Evolutionary conservation across 768 basidiomycete genomes (phyloP).

Genomic region (Tylopilus subfusipes): DNA sequence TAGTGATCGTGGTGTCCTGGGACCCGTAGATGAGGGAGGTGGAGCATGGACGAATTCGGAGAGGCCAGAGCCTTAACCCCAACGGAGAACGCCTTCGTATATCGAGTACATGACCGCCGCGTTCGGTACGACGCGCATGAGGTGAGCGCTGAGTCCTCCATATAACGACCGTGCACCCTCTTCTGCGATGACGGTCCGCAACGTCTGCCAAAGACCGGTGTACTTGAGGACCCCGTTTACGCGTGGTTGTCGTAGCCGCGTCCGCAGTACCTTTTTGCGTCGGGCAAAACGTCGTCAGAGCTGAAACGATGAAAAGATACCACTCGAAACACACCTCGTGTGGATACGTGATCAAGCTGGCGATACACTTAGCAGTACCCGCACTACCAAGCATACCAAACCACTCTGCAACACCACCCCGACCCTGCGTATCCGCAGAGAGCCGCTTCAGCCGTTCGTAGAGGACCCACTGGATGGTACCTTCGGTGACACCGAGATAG

Average conservation of each 20-base stretch:
- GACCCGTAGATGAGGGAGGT: too few species aligned
- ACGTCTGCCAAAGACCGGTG: constrained; percentile 78
- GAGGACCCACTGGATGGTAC: constrained; percentile 95
- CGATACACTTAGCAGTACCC: constrained; percentile 90
- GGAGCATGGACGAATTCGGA: neutral
- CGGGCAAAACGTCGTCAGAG: constrained; percentile 1
- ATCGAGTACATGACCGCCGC: constrained; percentile 96
- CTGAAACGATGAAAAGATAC: neutral
- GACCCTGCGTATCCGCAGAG: constrained; percentile 49
- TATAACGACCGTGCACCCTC: constrained; percentile 87
- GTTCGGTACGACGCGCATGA: constrained; percentile 96
- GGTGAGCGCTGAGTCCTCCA: constrained; percentile 88
- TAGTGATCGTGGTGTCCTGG: neutral
- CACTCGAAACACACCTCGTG: constrained; percentile 68
- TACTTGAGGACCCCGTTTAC: constrained; percentile 80
- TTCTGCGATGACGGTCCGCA: constrained; percentile 81
- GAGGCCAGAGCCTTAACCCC: constrained; percentile 32
- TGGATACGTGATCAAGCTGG: constrained; percentile 94
- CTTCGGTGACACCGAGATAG: constrained; percentile 93
- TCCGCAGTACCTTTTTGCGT: constrained; percentile 74
- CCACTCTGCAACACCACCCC: constrained; percentile 65
- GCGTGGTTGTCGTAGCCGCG: constrained; percentile 85
- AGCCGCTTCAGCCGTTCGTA: constrained; percentile 89
- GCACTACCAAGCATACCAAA: constrained; percentile 83
- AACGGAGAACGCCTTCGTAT: constrained; percentile 80